Evolutionary conservation across 106 monocot species (phyloP).

Genomic region (Phalaenopsis aphrodite): DNA sequence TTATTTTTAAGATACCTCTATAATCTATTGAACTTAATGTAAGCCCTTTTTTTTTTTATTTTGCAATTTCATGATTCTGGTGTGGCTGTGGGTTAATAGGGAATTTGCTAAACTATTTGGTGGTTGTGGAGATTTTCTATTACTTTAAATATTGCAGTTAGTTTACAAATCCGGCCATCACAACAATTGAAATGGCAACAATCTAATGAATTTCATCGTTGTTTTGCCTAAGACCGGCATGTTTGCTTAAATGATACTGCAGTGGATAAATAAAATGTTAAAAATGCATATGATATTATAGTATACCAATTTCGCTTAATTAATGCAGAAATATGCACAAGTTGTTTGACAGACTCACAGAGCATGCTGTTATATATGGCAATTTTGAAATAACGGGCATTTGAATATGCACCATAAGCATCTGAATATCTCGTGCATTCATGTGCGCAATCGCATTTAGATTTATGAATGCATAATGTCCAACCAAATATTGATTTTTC

Average conservation of each 20-base stretch:
- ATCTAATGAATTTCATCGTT: not conserved
- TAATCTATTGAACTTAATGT: too few species aligned
- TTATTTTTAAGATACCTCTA: too few species aligned
- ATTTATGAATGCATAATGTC: too few species aligned
- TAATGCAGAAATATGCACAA: not conserved
- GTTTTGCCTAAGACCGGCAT: not conserved
- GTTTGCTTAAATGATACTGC: not conserved
- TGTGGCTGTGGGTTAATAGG: too few species aligned
- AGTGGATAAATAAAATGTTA: not conserved
- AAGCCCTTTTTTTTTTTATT: too few species aligned
- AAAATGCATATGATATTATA: not conserved
- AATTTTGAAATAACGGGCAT: too few species aligned
- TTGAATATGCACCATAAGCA: too few species aligned
- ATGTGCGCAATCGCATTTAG: too few species aligned
- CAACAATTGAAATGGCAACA: not conserved
- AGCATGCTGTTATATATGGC: too few species aligned
- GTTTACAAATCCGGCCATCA: not conserved
- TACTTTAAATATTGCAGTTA: not conserved
- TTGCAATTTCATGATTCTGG: too few species aligned
- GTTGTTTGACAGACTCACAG: not conserved
- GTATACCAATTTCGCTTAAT: not conserved
- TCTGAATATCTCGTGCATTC: too few species aligned
- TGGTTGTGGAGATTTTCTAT: not conserved
- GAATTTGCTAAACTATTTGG: not conserved
- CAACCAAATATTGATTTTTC: too few species aligned